phyloP scores from a whole-genome alignment of 352 stramenopile genomes.

The Phytopythium montanum region DNA sequence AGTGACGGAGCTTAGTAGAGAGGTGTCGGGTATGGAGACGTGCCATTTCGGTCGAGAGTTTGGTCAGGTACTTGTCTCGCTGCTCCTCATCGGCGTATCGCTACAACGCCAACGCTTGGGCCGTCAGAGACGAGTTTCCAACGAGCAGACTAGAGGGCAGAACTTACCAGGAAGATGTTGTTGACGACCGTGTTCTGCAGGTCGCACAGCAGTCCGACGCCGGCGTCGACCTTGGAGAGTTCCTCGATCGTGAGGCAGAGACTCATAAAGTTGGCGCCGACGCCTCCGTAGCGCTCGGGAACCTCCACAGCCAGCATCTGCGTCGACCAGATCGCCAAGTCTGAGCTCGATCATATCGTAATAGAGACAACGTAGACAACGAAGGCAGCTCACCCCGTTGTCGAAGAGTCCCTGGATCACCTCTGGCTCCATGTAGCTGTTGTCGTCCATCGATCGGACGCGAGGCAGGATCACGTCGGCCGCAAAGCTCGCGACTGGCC shows the following conservation, averaged over 20 bases:
- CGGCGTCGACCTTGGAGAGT: slow-evolving; percentile 92
- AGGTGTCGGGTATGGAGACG: background rate
- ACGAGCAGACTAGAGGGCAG: background rate
- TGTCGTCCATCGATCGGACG: slow-evolving; percentile 92
- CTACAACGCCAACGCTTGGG: slow-evolving; percentile 7
- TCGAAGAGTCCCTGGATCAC: slow-evolving; percentile 92
- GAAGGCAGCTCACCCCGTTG: slow-evolving; percentile 48
- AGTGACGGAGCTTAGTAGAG: background rate
- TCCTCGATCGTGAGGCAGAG: slow-evolving; percentile 95
- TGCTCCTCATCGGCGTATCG: slow-evolving; percentile 67
- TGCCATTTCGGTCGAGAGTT: slow-evolving; percentile 58
- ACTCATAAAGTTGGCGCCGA: slow-evolving; percentile 93
- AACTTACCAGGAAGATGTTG: slow-evolving; percentile 87
- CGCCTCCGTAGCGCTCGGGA: slow-evolving; percentile 89
- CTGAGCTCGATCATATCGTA: background rate
- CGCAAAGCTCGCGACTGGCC: slow-evolving; percentile 86
- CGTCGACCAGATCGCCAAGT: background rate
- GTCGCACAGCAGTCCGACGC: slow-evolving; percentile 93
- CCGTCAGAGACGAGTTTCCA: background rate
- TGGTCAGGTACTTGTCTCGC: slow-evolving; percentile 76
- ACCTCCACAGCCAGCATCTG: slow-evolving; percentile 95
- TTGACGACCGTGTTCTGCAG: slow-evolving; percentile 94
- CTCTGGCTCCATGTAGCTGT: slow-evolving; percentile 80
- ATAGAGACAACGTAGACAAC: too few species aligned
- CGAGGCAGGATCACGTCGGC: slow-evolving; percentile 75